Conservation (phyloP, 2,329 filamentous ascomycete species). For the Davidsoniella neocaledoniae region DNA sequence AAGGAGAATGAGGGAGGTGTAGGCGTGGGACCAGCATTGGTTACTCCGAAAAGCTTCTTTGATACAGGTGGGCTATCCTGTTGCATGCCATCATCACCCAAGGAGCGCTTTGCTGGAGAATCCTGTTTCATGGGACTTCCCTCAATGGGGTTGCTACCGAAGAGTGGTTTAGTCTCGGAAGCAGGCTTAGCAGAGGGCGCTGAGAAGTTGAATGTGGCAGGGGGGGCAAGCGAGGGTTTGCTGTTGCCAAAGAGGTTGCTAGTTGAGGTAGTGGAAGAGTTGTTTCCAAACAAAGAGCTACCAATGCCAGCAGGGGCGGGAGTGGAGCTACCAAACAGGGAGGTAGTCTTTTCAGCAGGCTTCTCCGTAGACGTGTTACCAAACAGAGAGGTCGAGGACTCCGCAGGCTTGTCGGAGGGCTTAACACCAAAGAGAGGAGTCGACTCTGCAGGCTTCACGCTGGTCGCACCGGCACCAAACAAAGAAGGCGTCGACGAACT, state of each 20-base stretch:
- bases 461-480: not conserved
- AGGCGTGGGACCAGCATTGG: not conserved
- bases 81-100: conserved; percentile 8
- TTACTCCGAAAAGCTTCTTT: conserved; percentile 15
- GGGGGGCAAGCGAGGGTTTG: conserved; percentile 9
- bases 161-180: conserved; percentile 21
- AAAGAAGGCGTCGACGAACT: not conserved
- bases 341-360: conserved; percentile 13
- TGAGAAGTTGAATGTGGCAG: conserved; percentile 8
- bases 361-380: not conserved
- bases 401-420: not conserved
- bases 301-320: not conserved
- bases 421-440: not conserved
- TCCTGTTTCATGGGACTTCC: conserved; percentile 29
- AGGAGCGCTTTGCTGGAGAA: conserved; percentile 10
- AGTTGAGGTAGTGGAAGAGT: conserved; percentile 5
- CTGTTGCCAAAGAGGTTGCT: conserved; percentile 19
- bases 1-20: conserved; percentile 22
- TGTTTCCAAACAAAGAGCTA: conserved; percentile 6
- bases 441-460: not conserved
- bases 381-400: not conserved
- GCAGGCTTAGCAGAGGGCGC: not conserved
- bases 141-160: conserved; percentile 23
- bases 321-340: conserved; percentile 19
- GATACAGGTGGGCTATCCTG: conserved; percentile 12